Evolutionary conservation across 2,329 filamentous ascomycete genomes (phyloP), one percentile per base, ranked within the genome.

Genomic region (Sarocladiaceae sp.): DNA sequence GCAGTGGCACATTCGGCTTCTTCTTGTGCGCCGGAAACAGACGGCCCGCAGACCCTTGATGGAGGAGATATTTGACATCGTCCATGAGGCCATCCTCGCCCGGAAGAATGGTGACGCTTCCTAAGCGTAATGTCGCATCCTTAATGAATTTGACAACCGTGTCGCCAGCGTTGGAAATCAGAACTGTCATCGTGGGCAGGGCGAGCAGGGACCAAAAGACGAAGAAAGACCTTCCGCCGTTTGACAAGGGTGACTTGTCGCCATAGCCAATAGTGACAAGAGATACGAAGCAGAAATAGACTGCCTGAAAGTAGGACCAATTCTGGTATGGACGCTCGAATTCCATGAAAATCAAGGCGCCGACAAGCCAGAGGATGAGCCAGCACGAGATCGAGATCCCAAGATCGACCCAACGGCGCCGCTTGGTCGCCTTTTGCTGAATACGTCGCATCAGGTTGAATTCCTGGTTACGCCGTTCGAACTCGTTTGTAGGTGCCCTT

Each of bases 161-260:
- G 55, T 94, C 85, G 19, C 85, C 86, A 47, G 93, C 85, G 52
- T 90, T 85, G 10, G 81, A 84, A 50, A 94, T 85, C 11, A 96
- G 74, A 15, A 95, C 82, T 0, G 90, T 95, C 76, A 90, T 90
- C 2, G 86, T 90, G 0, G 90, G 90, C 3, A 95, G 73, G 0
- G 89, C 88, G 20, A 95, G 74, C 1, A 96, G 62, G 12, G 83
- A 87, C 90, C 90, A 96, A 45, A 95, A 82, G n/a, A 96, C 86
- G 55, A 95, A 96, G 60, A 95, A 95, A 0, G 86, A 80, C 45
- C 86, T 82, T 1, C 86, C 88, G 0, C 82, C 75, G 50, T 89
- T 90, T 2, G 83, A 86, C n/a, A 80, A 69, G 0, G 88, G 88
- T 1, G 82, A 80, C 4, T 83, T 62, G 51, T 95, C 88, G 3